Evolutionary conservation across 2,329 filamentous ascomycete species (phyloP), one percentile per base, ranked within the genome.

Genomic region (Colletotrichum salicis): DNA sequence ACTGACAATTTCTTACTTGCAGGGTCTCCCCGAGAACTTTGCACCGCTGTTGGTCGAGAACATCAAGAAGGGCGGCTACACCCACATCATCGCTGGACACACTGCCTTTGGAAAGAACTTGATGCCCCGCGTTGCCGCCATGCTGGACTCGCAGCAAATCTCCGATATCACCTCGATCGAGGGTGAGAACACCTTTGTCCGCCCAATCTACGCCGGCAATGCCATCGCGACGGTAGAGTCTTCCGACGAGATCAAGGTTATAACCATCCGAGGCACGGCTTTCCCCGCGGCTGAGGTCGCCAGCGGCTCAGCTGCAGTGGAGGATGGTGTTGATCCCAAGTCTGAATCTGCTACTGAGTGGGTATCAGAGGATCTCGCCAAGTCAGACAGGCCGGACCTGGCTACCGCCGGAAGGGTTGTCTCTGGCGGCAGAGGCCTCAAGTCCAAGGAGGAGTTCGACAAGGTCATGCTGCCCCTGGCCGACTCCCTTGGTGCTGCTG

Each of bases 401-500:
- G 92, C 92, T 41, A 97, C 95, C n/a, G 96, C 96, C 60, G 87
- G 89, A 75, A 93, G 90, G 80, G 95, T 99, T 24, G 96, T 99
- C 24, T 97, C 95, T 10, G 96, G 96, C 75, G 96, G 96, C 7
- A 92, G 96, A 77, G 96, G 96, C 55, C 87, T 99, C 77, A 99
- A 98, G 87, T 98, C 96, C 19, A 98, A 98, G 87, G 94, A 97
- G 82, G 95, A 98, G 67, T 99, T 99, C 79, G 95, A 99, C 84
- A 91, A 89, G 77, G 82, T 99, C 67, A 98, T 99, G 88, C 87
- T 95, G 67, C 96, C 96, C 55, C 89, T 99, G 67, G 96, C 96
- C 1, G 96, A 99, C 82, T 90, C 94, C 1, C 88, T 99, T 4
- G 96, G 95, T 56, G 96, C 96, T n/a, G 96, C 96, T 5, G 95